These are phyloP conservation scores for Candida namnaoensis DNA, from an alignment of 805 yeast species.

Conservation along the genomic window DNA sequence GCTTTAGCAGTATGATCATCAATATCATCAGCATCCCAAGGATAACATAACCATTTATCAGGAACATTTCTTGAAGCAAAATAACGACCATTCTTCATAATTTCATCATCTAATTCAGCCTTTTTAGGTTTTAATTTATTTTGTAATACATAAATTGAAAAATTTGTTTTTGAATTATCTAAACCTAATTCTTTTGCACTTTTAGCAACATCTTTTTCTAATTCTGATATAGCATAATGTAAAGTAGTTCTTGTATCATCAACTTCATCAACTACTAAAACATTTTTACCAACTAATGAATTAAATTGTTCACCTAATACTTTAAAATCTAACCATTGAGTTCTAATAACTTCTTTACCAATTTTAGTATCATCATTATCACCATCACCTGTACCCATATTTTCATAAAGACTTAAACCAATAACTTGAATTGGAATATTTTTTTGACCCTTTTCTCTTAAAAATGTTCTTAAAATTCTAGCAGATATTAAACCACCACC, in stretches of 20 bases:
- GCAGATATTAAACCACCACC: slow-evolving; percentile 73
- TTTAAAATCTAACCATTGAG: slow-evolving; percentile 87
- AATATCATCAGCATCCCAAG: slow-evolving; percentile 83
- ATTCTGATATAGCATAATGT: slow-evolving; percentile 74
- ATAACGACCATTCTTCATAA: slow-evolving; percentile 51
- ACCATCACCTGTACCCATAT: slow-evolving; percentile 26
- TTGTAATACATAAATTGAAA: slow-evolving; percentile 75
- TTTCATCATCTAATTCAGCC: slow-evolving; percentile 57
- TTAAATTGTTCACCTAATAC: slow-evolving; percentile 61
- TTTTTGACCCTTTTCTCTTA: slow-evolving; percentile 48
- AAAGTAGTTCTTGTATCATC: slow-evolving; percentile 89
- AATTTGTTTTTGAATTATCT: slow-evolving; percentile 49
- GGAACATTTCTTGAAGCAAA: slow-evolving; percentile 67
- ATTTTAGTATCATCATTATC: slow-evolving; percentile 35
- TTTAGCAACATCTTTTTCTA: slow-evolving; percentile 46
- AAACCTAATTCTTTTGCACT: slow-evolving; percentile 56
- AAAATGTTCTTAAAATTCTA: slow-evolving; percentile 55
- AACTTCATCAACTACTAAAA: slow-evolving; percentile 82
- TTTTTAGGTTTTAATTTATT: slow-evolving; percentile 77
- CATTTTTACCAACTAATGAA: slow-evolving; percentile 71
- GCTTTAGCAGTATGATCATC: slow-evolving; percentile 68
- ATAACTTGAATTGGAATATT: slow-evolving; percentile 67
- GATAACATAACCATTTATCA: slow-evolving; percentile 83
- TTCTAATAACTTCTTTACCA: slow-evolving; percentile 77
- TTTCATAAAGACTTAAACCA: slow-evolving; percentile 58